These are phyloP conservation scores for Trametes punicea DNA, from an alignment of 768 basidiomycete species.

Conservation along the genomic window DNA sequence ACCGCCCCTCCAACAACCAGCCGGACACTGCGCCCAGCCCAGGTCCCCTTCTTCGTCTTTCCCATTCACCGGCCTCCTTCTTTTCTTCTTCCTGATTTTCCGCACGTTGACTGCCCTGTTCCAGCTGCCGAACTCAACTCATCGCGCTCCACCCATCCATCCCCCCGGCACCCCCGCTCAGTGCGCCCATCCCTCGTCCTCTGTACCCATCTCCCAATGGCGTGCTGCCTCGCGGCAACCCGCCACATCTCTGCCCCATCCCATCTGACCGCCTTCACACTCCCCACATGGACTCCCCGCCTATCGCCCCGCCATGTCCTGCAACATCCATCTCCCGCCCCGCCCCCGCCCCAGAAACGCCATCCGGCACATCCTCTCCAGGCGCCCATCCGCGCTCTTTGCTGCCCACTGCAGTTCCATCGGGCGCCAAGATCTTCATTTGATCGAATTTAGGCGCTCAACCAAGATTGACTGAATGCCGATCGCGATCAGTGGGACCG, in stretches of 20 bases:
- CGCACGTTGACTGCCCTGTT: constrained; percentile 6
- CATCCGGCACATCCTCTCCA: background rate
- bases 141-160: constrained; percentile 7
- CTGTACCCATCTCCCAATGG: constrained; percentile 7
- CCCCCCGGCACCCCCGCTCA: constrained; percentile 14
- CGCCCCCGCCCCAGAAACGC: constrained; percentile 7
- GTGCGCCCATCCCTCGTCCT: background rate
- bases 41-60: constrained; percentile 10
- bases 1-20: background rate
- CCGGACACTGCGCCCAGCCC: background rate
- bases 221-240: constrained; percentile 16
- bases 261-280: background rate
- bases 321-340: constrained; percentile 2
- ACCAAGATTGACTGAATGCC: constrained; percentile 17
- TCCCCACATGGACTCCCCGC: constrained; percentile 5
- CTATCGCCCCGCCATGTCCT: background rate
- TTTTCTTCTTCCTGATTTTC: background rate
- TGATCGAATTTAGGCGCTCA: constrained; percentile 12
- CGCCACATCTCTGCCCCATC: constrained; percentile 16
- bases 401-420: background rate
- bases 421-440: constrained; percentile 11
- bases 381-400: background rate
- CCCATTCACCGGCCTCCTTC: constrained; percentile 1
- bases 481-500: constrained; percentile 8
- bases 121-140: constrained; percentile 3